Conservation (phyloP, 192 early-diverging fungal species). For the Coemansia erecta region DNA sequence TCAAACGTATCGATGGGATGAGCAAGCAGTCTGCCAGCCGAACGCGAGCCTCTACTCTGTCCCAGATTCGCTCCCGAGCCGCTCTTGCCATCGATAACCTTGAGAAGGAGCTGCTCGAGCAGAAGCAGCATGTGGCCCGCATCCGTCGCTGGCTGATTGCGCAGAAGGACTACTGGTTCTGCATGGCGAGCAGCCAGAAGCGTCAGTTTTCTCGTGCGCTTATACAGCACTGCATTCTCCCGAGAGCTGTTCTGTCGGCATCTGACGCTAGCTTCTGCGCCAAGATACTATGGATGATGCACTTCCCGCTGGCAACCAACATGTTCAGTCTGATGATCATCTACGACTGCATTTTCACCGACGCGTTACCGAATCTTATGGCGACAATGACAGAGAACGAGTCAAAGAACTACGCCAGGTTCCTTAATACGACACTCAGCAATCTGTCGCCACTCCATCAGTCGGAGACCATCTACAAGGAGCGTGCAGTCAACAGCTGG, state of each 20-base stretch:
- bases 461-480: slow-evolving; percentile 27
- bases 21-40: slow-evolving; percentile 20
- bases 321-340: slow-evolving; percentile 50
- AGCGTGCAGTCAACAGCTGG: slow-evolving; percentile 41
- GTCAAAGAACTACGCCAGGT: slow-evolving; percentile 41
- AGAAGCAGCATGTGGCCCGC: slow-evolving; percentile 38
- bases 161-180: slow-evolving; percentile 55
- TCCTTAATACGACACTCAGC: slow-evolving; percentile 33
- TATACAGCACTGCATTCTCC: slow-evolving; percentile 45
- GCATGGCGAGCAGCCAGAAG: slow-evolving; percentile 38
- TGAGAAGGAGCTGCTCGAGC: slow-evolving; percentile 34
- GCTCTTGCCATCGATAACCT: slow-evolving; percentile 23
- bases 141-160: slow-evolving; percentile 48
- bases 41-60: slow-evolving; percentile 20
- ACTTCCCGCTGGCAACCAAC: slow-evolving; percentile 52
- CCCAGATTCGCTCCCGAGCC: slow-evolving; percentile 30
- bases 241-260: slow-evolving; percentile 41
- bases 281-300: slow-evolving; percentile 50
- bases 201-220: slow-evolving; percentile 35
- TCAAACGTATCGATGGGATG: slow-evolving; percentile 31
- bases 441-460: slow-evolving; percentile 36
- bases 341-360: slow-evolving; percentile 39
- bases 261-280: slow-evolving; percentile 49
- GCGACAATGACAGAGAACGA: slow-evolving; percentile 46
- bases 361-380: slow-evolving; percentile 32